These are phyloP conservation scores for Begonia masoniana DNA, from an alignment of 306 rosid species.

Conservation along the genomic window DNA sequence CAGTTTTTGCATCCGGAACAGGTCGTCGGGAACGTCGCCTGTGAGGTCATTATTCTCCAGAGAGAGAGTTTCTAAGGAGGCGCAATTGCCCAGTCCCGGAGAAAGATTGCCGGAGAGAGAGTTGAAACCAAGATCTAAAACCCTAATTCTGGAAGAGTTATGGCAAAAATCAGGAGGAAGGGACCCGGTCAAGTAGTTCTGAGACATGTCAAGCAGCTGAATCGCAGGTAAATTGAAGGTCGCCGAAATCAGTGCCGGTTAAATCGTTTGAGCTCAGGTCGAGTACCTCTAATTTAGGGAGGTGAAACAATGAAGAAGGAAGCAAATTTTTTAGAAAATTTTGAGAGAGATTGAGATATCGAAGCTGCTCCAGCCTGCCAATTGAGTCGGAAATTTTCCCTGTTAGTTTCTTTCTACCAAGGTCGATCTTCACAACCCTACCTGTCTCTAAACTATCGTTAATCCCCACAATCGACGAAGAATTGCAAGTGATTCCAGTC, in stretches of 20 bases:
- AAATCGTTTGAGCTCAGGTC: constrained; percentile 45
- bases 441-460: constrained; percentile 15
- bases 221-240: constrained; percentile 33
- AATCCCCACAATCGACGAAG: constrained; percentile 13
- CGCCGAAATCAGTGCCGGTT: constrained; percentile 35
- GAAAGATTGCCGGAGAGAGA: constrained; percentile 41
- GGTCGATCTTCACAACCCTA: constrained; percentile 46
- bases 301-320: constrained; percentile 38
- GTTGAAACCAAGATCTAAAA: constrained; percentile 32
- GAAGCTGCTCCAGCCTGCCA: constrained; percentile 36
- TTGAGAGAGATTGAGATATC: constrained; percentile 44
- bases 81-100: constrained; percentile 34
- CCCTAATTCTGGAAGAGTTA: constrained; percentile 5
- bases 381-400: constrained; percentile 44
- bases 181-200: constrained; percentile 24
- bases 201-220: constrained; percentile 39
- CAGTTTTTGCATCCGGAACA: constrained; percentile 41
- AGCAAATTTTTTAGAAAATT: constrained; percentile 41
- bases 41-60: constrained; percentile 34
- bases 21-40: constrained; percentile 44
- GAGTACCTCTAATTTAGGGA: constrained; percentile 41
- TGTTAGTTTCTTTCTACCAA: constrained; percentile 38
- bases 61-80: constrained; percentile 36
- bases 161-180: constrained; percentile 40
- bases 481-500: constrained; percentile 52